Conservation (phyloP, 2,329 filamentous ascomycete species). For the Zalaria sp. region DNA sequence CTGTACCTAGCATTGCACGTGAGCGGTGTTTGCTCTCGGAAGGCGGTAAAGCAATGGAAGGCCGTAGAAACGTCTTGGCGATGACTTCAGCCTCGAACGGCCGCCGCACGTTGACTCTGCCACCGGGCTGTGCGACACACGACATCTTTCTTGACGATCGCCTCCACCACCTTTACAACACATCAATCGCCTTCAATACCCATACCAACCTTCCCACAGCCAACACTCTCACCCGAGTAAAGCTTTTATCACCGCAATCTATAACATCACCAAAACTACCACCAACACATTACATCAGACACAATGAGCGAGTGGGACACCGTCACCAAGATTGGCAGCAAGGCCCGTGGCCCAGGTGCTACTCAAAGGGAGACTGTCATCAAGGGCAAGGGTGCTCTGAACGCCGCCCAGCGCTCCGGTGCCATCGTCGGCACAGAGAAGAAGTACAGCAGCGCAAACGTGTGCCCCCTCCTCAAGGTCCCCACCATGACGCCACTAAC, state of each 20-base stretch:
- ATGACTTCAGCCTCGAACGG: too few relatives aligned
- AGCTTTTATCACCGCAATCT: neutral
- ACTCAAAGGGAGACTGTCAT: conserved; percentile 72
- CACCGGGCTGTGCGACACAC: too few relatives aligned
- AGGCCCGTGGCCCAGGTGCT: conserved; percentile 53
- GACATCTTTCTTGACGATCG: too few relatives aligned
- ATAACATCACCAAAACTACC: neutral
- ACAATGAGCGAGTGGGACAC: conserved; percentile 63
- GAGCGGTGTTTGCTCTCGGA: too few relatives aligned
- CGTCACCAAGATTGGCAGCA: conserved; percentile 88
- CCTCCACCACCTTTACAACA: too few relatives aligned
- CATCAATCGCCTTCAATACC: too few relatives aligned
- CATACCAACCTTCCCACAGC: too few relatives aligned
- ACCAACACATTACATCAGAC: neutral
- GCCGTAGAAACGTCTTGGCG: too few relatives aligned
- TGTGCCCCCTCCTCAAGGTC: conserved; percentile 33
- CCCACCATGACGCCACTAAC: conserved; percentile 18
- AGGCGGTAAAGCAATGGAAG: too few relatives aligned
- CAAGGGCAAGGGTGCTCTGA: conserved; percentile 69
- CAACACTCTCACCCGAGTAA: too few relatives aligned
- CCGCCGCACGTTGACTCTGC: too few relatives aligned
- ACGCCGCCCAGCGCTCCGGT: conserved; percentile 76
- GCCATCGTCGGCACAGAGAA: conserved; percentile 75
- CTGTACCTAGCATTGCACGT: too few relatives aligned
- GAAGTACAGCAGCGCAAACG: conserved; percentile 72